These are phyloP conservation scores for Metarhizium anisopliae DNA, from an alignment of 2,329 filamentous ascomycete genomes.

Conservation along the genomic window DNA sequence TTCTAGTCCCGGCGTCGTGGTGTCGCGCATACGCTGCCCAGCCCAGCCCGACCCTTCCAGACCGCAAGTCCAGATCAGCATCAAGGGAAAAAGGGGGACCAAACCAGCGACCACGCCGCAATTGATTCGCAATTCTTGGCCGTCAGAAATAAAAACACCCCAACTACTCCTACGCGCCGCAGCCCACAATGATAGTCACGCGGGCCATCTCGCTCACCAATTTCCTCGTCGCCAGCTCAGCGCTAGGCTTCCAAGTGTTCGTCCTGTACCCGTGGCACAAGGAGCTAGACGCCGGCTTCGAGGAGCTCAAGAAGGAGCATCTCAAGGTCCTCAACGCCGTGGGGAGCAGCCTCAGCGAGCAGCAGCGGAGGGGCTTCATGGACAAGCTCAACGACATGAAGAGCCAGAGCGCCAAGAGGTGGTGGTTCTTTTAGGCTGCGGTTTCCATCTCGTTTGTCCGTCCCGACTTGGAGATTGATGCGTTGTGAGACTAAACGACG, in stretches of 20 bases:
- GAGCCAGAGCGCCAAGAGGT: neutral
- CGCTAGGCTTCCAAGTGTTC: constrained; percentile 58
- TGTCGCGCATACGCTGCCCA: neutral
- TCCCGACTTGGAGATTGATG: neutral
- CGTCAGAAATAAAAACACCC: no score
- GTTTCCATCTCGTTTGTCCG: neutral
- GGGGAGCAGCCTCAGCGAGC: neutral
- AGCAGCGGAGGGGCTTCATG: neutral
- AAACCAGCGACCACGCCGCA: neutral
- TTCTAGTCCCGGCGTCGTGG: neutral
- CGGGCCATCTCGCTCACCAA: constrained; percentile 31
- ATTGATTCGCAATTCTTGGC: no score
- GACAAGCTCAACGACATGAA: neutral
- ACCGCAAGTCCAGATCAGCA: neutral
- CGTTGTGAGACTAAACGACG: neutral
- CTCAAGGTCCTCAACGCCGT: constrained; percentile 26
- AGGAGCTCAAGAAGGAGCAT: constrained; percentile 50
- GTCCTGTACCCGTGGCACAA: constrained; percentile 66
- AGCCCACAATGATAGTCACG: neutral
- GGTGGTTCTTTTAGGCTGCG: neutral
- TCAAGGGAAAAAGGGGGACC: neutral
- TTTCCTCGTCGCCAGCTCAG: constrained; percentile 56
- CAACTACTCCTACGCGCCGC: no score
- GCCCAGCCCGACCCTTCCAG: neutral
- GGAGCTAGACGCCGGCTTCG: constrained; percentile 53